Evolutionary conservation across 2,329 filamentous ascomycete species (phyloP).

Genomic region (Waltergamsia citrina): DNA sequence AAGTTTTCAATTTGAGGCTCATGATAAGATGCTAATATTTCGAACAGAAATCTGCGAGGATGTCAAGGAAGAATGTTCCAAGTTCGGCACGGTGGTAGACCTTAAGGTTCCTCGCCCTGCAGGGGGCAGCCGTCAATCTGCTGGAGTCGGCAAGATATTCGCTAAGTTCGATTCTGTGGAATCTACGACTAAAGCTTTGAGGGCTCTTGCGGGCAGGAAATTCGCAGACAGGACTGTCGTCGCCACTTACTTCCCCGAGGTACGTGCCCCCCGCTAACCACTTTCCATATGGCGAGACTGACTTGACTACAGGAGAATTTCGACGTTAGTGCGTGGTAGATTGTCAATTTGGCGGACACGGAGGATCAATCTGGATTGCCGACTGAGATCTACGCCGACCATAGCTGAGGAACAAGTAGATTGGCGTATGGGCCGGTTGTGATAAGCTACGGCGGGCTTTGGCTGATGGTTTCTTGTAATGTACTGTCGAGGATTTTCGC

Average conservation of each 20-base stretch:
- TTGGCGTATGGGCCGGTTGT: too few relatives aligned
- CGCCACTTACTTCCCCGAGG: constrained; percentile 92
- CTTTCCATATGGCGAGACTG: constrained; percentile 12
- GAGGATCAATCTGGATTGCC: too few relatives aligned
- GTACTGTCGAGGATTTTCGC: too few relatives aligned
- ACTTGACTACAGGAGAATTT: constrained; percentile 70
- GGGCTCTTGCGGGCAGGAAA: constrained; percentile 86
- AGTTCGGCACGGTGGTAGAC: constrained; percentile 78
- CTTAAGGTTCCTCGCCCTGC: constrained; percentile 87
- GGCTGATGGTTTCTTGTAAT: too few relatives aligned
- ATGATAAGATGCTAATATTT: constrained; percentile 20
- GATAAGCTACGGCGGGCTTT: too few relatives aligned
- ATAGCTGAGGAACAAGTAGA: too few relatives aligned
- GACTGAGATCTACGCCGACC: too few relatives aligned
- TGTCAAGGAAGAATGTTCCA: constrained; percentile 83
- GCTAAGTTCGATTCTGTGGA: constrained; percentile 82
- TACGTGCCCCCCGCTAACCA: constrained; percentile 17
- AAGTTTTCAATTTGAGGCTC: constrained; percentile 10
- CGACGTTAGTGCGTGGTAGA: constrained; percentile 85
- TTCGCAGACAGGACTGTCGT: constrained; percentile 96
- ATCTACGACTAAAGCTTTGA: constrained; percentile 73
- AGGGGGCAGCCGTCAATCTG: constrained; percentile 71
- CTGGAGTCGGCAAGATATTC: constrained; percentile 95
- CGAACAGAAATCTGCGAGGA: constrained; percentile 87
- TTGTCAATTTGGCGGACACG: neutral